A percentile compares a stretch with the other conserved stretches of the same genome.
Conservation (phyloP, 192 early-diverging fungal species). For the Coemansia reversa region DNA sequence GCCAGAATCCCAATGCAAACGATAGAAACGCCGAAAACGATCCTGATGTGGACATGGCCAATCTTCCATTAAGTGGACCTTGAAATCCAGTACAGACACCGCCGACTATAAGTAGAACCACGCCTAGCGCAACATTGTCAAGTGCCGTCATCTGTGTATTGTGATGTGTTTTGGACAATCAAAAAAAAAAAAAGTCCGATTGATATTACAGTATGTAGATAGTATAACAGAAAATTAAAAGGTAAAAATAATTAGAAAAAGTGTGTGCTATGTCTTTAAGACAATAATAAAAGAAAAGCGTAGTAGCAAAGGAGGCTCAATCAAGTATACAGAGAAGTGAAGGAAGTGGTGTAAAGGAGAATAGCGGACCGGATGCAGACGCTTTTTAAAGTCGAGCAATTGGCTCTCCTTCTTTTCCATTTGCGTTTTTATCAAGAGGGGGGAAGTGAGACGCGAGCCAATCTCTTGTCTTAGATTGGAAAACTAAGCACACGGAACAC, state of each 20-base stretch:
- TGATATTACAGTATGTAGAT: constrained; percentile 10
- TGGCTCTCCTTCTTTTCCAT: too few relatives aligned
- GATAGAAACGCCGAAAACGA: constrained; percentile 52
- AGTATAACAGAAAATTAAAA: not conserved
- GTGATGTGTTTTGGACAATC: not conserved
- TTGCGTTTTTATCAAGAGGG: too few relatives aligned
- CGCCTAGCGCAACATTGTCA: constrained; percentile 34
- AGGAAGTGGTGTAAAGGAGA: not conserved
- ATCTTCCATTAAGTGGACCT: constrained; percentile 51
- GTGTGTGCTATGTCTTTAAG: not conserved
- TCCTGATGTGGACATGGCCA: constrained; percentile 44
- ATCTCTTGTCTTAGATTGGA: too few relatives aligned
- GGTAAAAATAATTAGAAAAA: not conserved
- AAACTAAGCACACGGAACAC: too few relatives aligned
- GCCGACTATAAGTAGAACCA: constrained; percentile 52
- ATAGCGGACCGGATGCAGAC: too few relatives aligned
- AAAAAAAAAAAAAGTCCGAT: too few relatives aligned
- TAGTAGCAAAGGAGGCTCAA: too few relatives aligned
- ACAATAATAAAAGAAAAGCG: not conserved
- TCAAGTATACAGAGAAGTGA: not conserved
- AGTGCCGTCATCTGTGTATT: constrained; percentile 25
- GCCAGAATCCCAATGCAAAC: constrained; percentile 54
- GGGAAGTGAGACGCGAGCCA: too few relatives aligned
- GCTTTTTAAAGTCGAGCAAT: too few relatives aligned
- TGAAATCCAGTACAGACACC: constrained; percentile 49